Conservation (phyloP, 2,329 filamentous ascomycete genomes). For the Alternaria sp. region DNA sequence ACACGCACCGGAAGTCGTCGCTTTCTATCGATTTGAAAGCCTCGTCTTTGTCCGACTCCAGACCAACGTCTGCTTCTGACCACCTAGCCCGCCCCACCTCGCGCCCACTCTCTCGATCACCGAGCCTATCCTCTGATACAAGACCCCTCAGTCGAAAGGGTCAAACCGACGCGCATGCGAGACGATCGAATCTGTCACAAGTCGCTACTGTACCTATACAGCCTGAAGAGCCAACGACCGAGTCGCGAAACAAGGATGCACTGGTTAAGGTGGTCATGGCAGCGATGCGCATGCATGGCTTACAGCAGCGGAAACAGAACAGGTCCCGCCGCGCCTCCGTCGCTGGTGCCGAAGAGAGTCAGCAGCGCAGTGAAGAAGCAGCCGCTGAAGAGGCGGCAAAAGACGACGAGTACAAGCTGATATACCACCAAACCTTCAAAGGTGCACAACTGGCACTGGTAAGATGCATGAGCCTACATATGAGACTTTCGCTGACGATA, state of each 20-base stretch:
- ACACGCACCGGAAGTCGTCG: slow-evolving; percentile 41
- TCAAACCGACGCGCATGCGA: slow-evolving; percentile 26
- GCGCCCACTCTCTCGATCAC: slow-evolving; percentile 38
- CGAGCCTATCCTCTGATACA: slow-evolving; percentile 41
- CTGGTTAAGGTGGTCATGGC: slow-evolving; percentile 59
- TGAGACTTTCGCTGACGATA: background rate
- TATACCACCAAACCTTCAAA: slow-evolving; percentile 60
- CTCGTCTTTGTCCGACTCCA: slow-evolving; percentile 25
- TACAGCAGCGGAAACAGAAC: slow-evolving; percentile 52
- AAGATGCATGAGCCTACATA: background rate
- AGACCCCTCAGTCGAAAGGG: slow-evolving; percentile 42
- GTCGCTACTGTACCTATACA: slow-evolving; percentile 41
- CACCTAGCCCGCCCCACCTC: slow-evolving; percentile 28
- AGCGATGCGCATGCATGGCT: slow-evolving; percentile 59
- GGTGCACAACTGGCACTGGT: slow-evolving; percentile 56
- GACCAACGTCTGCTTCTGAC: slow-evolving; percentile 34
- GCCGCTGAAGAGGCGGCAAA: slow-evolving; percentile 41
- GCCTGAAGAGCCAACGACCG: slow-evolving; percentile 42
- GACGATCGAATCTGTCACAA: slow-evolving; percentile 42
- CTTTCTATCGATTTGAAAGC: slow-evolving; percentile 37
- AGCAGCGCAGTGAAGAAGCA: slow-evolving; percentile 22
- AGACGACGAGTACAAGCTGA: slow-evolving; percentile 59
- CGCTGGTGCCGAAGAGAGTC: slow-evolving; percentile 20
- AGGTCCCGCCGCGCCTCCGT: slow-evolving; percentile 34
- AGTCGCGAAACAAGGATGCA: slow-evolving; percentile 57